Evolutionary conservation across 306 rosid species (phyloP).

Genomic region (Casuarina equisetifolia): DNA sequence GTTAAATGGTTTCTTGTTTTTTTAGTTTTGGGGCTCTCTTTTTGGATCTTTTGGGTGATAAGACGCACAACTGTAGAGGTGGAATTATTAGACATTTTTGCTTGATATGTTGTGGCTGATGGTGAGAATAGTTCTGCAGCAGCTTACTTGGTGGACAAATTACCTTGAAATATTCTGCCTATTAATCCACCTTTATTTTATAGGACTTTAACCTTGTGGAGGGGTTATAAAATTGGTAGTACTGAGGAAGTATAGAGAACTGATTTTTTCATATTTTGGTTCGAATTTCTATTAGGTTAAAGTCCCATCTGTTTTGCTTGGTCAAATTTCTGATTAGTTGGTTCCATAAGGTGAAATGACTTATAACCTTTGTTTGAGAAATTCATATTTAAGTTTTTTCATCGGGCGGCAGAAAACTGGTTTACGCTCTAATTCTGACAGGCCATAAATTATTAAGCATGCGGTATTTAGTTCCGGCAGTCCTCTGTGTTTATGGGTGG

Average conservation of each 20-base stretch:
- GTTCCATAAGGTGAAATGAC: slow-evolving; percentile 1
- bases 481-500: neutral
- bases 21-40: neutral
- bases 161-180: neutral
- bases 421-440: neutral
- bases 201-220: neutral
- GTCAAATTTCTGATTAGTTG: neutral
- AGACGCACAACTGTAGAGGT: neutral
- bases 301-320: neutral
- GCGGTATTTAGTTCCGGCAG: neutral
- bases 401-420: neutral
- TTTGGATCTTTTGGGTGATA: neutral
- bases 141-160: neutral
- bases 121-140: neutral
- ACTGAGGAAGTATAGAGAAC: neutral
- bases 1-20: slow-evolving; percentile 15
- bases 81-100: neutral
- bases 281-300: neutral
- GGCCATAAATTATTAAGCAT: neutral
- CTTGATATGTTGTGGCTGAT: neutral
- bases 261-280: neutral
- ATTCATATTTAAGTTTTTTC: slow-evolving; percentile 11
- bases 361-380: neutral
- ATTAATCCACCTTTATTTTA: neutral
- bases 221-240: neutral